Evolutionary conservation across 2,329 filamentous ascomycete species (phyloP), one percentile per base, ranked within the genome.

Genomic region (Cladosporium phlei): DNA sequence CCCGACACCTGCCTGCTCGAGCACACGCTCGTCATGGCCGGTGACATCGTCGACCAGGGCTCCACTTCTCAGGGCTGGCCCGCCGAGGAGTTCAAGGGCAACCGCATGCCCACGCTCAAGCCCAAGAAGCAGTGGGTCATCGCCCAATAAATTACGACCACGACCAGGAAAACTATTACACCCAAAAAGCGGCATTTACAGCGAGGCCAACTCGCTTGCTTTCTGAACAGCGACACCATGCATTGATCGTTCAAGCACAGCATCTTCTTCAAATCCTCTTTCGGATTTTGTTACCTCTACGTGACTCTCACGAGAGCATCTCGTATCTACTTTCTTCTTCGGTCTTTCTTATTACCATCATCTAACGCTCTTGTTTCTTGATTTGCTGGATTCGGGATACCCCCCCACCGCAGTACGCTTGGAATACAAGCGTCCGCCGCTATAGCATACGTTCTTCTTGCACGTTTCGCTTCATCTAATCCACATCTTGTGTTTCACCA

Each of bases 1-100:
- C 62, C 69, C 2, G 76, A 78, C 54, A 70, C 71, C 16, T 75
- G 75, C 52, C 60, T 80, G 27, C 57, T 80, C 27, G 77, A 80
- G 62, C 77, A 80, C 52, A 80, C 77, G 0, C 66, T 80, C 3
- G 67, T 80, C 32, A 75, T 80, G 69, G 71, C 72, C 2, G 77
- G 77, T 4, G 76, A 80, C 57, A 65, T 75, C 30, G 75, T 79
- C 0, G 75, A 75, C 38, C 68, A 70, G 45, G 69, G 68, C 0
- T 62, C 58, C 46, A 75, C 74, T 2, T 72, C 75, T 63, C 77
- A 80, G 57, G 77, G 77, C 1, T 79, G 76, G 76, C 76, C 77
- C 2, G 73, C 69, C 1, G 69, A 71, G 43, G 61, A 64, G 44
- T 73, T 69, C 50, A 57, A 53, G 16, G 63, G 59, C 21, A 48